These are phyloP conservation scores for Astraeus odoratus DNA, from an alignment of 768 basidiomycete genomes.

Conservation along the genomic window DNA sequence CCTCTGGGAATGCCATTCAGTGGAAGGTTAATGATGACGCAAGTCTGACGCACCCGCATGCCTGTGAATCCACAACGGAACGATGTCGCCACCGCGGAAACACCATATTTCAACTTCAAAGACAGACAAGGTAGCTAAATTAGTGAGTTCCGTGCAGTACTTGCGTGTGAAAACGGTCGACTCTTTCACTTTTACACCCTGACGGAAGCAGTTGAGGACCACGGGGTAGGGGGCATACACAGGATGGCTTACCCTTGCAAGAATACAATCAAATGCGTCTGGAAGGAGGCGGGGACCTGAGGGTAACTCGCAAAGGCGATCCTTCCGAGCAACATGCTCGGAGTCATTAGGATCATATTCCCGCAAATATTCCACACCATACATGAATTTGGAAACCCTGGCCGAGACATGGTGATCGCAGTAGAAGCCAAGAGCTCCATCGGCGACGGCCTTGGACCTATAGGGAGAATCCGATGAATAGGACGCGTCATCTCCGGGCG, in stretches of 20 bases:
- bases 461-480: constrained; percentile 4
- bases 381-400: constrained; percentile 74
- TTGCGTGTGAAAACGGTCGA: constrained; percentile 77
- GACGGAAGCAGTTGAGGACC: constrained; percentile 7
- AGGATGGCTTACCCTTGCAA: constrained; percentile 45
- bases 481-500: constrained; percentile 2
- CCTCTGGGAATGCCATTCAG: constrained; percentile 33
- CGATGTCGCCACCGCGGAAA: constrained; percentile 63
- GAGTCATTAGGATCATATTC: constrained; percentile 58
- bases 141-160: constrained; percentile 78
- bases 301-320: constrained; percentile 65
- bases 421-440: constrained; percentile 80
- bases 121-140: constrained; percentile 64
- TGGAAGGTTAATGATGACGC: not conserved
- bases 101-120: constrained; percentile 87
- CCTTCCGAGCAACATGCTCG: constrained; percentile 58
- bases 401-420: constrained; percentile 81
- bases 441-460: constrained; percentile 80
- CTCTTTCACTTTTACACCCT: constrained; percentile 74
- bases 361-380: constrained; percentile 74
- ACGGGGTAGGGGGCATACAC: not conserved
- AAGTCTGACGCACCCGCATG: constrained; percentile 28
- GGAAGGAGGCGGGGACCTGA: constrained; percentile 73
- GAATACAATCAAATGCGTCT: constrained; percentile 78
- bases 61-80: constrained; percentile 71